These are phyloP conservation scores for Silene latifolia DNA, from an alignment of 148 eudicot genomes.

Conservation along the genomic window DNA sequence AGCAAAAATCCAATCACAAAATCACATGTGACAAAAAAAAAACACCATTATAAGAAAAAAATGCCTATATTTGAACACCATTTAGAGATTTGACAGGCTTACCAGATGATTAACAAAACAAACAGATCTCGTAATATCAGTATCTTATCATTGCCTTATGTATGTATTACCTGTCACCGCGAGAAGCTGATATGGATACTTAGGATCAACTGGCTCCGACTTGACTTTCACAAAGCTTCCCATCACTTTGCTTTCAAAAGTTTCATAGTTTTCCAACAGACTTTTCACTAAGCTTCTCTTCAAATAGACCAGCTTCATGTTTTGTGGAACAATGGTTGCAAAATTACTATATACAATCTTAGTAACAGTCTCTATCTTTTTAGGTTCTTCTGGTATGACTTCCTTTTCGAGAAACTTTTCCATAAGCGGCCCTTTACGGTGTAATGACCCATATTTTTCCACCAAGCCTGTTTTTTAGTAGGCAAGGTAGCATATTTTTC, in stretches of 20 bases:
- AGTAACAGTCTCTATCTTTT: conserved; percentile 20
- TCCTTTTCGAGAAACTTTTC: conserved; percentile 29
- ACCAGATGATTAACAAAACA: too few relatives aligned
- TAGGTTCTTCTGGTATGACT: conserved; percentile 16
- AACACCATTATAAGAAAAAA: too few relatives aligned
- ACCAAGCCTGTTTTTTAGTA: conserved; percentile 43
- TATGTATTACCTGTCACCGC: too few relatives aligned
- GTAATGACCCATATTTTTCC: conserved; percentile 21
- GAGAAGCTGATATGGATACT: too few relatives aligned
- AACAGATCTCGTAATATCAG: too few relatives aligned
- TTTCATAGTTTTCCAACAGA: conserved; percentile 48
- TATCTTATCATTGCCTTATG: too few relatives aligned
- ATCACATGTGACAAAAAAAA: too few relatives aligned
- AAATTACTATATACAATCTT: conserved; percentile 36
- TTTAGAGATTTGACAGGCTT: too few relatives aligned
- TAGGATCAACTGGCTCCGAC: too few relatives aligned
- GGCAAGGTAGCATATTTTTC: conserved; percentile 24
- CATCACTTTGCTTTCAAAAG: conserved; percentile 61
- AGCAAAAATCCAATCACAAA: too few relatives aligned
- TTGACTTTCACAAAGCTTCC: too few relatives aligned
- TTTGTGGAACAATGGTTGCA: conserved; percentile 57
- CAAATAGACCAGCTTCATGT: conserved; percentile 74
- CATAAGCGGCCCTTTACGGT: conserved; percentile 28
- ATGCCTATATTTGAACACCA: too few relatives aligned
- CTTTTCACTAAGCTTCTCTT: conserved; percentile 57